Evolutionary conservation across 805 yeast species (phyloP).

Genomic region (Ogataea degrootiae): DNA sequence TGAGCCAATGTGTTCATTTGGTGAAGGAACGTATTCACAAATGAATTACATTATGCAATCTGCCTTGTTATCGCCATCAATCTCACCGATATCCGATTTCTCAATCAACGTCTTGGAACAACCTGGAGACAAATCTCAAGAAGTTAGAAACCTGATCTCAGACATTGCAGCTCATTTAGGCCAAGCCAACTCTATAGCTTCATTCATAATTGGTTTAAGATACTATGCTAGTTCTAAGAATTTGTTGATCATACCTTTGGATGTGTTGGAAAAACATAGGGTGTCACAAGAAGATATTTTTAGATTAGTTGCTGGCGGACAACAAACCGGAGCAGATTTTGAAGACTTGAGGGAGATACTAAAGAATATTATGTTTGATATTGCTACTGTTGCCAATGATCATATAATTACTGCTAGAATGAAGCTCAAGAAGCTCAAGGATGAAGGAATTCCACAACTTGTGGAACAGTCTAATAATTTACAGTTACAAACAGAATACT

Average conservation of each 20-base stretch:
- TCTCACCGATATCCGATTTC: constrained; percentile 44
- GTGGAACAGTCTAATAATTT: constrained; percentile 19
- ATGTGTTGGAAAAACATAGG: constrained; percentile 45
- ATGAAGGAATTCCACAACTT: constrained; percentile 34
- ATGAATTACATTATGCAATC: constrained; percentile 64
- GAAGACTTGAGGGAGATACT: constrained; percentile 26
- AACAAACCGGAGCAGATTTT: constrained; percentile 4
- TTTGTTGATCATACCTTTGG: constrained; percentile 59
- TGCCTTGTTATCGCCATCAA: constrained; percentile 47
- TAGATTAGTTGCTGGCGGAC: constrained; percentile 41
- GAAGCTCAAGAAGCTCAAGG: constrained; percentile 39
- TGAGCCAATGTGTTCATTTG: constrained; percentile 65
- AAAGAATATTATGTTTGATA: constrained; percentile 59
- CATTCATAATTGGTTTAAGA: constrained; percentile 54
- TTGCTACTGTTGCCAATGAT: constrained; percentile 75
- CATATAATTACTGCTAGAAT: constrained; percentile 65
- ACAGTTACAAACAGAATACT: constrained; percentile 11
- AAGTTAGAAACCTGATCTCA: constrained; percentile 32
- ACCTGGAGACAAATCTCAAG: constrained; percentile 33
- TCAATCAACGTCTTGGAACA: constrained; percentile 43
- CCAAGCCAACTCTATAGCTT: constrained; percentile 70
- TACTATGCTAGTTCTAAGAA: constrained; percentile 50
- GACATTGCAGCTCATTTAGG: constrained; percentile 79
- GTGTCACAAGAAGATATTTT: constrained; percentile 63
- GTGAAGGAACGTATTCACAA: constrained; percentile 78